Evolutionary conservation across 1,284 basidiomycete genomes (phyloP), one percentile per base, ranked within the genome.

Genomic region (Chalciporus piperatoides): DNA sequence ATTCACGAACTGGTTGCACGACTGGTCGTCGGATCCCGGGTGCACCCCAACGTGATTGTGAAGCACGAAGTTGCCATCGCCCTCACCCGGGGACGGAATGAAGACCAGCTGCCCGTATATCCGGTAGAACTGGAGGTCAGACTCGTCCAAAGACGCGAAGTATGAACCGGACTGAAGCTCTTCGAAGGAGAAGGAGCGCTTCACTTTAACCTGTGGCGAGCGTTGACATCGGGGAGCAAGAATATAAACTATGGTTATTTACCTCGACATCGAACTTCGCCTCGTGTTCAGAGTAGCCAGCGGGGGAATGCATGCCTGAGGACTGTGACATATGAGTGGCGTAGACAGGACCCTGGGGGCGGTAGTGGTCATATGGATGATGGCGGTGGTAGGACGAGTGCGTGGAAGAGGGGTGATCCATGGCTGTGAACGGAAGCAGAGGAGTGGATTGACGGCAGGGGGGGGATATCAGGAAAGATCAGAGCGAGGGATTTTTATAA

Each of bases 121-220:
- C 6, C 53, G 63, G 40, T 64, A 69, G 42, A 69, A 68, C 17
- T 67, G 59, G 1, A 65, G 42, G 46, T 65, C 63, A 8, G 63
- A 67, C 36, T 65, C 63, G 57, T 69, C 67, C 9, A 65, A 47
- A 2, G 54, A 51, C 0, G 47, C 40, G 21, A 65, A 61, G 57
- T 63, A 69, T 2, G 65, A 48, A 15, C 66, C 66, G 0, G 67
- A 69, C 42, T 65, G 67, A 15, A 65, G 61, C 42, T 69, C 67
- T 39, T 65, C 63, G 35, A 68, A 65, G 2, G 66, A 59, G 33
- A 68, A 65, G 36, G 65, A 54, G 17, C 63, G 63, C 28, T 65
- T 65, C 0, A 67, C 63, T 2, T 57, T 63, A 41, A 68, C 53
- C 67, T 58, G 41, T 11, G 6, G 27, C 19, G 55, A 25, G 37